Evolutionary conservation across 2,329 filamentous ascomycete genomes (phyloP), one percentile per base, ranked within the genome.

Genomic region (Colletotrichum euphorbiae): DNA sequence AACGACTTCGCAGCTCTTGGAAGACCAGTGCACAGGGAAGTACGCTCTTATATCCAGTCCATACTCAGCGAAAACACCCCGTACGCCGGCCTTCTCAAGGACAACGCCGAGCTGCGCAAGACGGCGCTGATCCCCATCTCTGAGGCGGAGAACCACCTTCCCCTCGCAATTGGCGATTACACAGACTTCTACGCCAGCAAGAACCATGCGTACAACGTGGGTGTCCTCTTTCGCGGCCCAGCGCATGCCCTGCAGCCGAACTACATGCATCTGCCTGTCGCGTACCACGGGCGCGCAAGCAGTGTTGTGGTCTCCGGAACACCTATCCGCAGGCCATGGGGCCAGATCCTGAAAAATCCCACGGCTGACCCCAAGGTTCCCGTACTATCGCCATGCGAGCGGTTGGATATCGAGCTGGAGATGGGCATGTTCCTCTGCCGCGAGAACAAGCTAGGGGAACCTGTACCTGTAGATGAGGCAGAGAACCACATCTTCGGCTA

Each of bases 121-220:
- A 42, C 68, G 1, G 77, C 75, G 6, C 62, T 80, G 13, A 6
- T 81, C 4, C 73, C 73, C 6, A 63, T 74, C 1, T 52, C 76
- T 33, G 84, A 86, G 4, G 86, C 90, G n/a, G 85, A 82, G 69
- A 90, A 86, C 73, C 92, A 94, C 71, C 73, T 95, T 1, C 93
- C 93, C 1, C 87, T 96, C 83, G 82, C 86, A 42, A 93, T 95
- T 73, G 91, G 92, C 36, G 93, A 95, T 75, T 95, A 95, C 76
- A 93, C 92, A 2, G 93, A 96, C 76, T 96, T 95, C 80, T 96
- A 93, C 75, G 93, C 91, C 13, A 92, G 93, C 55, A 81, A 90
- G 73, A 90, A 94, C 75, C 93, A 96, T 78, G 93, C 93, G 5
- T 91, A 89, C 81, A 80, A 80, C 72, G 83, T 92, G 8, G 92